Evolutionary conservation across 1,284 basidiomycete genomes (phyloP).

Genomic region (Baeospora myosura): DNA sequence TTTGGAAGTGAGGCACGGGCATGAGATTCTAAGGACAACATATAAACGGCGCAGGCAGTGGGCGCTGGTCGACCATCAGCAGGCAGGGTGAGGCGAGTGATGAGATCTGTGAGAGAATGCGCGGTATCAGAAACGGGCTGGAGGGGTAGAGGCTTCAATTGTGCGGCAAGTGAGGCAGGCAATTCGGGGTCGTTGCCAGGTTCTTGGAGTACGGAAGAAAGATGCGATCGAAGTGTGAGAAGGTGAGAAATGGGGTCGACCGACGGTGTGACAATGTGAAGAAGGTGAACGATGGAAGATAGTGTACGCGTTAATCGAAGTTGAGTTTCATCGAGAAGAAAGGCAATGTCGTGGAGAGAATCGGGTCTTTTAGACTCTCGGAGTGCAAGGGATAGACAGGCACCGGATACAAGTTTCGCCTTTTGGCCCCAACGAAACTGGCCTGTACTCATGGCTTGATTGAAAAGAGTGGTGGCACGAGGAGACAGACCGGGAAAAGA

Average conservation of each 20-base stretch:
- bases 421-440: constrained; percentile 62
- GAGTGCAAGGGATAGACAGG: constrained; percentile 57
- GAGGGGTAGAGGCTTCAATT: constrained; percentile 36
- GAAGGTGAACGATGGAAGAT: constrained; percentile 40
- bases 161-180: constrained; percentile 29
- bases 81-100: constrained; percentile 33
- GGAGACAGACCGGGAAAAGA: constrained; percentile 46
- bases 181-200: constrained; percentile 24
- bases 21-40: constrained; percentile 68
- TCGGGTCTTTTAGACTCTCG: constrained; percentile 62
- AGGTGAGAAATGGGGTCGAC: constrained; percentile 28
- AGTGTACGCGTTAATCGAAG: constrained; percentile 47
- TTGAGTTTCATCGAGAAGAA: constrained; percentile 47
- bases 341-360: constrained; percentile 58
- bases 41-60: constrained; percentile 59
- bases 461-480: constrained; percentile 59
- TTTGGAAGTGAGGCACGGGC: constrained; percentile 45
- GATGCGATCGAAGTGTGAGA: constrained; percentile 22
- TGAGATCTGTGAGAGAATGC: constrained; percentile 43
- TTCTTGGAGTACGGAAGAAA: constrained; percentile 36
- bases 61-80: constrained; percentile 33
- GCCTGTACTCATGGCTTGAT: constrained; percentile 50
- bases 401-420: constrained; percentile 59
- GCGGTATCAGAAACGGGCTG: constrained; percentile 46
- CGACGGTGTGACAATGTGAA: constrained; percentile 38